Conservation (phyloP, 331 rosid genomes). For the Phaseolus coccineus region DNA sequence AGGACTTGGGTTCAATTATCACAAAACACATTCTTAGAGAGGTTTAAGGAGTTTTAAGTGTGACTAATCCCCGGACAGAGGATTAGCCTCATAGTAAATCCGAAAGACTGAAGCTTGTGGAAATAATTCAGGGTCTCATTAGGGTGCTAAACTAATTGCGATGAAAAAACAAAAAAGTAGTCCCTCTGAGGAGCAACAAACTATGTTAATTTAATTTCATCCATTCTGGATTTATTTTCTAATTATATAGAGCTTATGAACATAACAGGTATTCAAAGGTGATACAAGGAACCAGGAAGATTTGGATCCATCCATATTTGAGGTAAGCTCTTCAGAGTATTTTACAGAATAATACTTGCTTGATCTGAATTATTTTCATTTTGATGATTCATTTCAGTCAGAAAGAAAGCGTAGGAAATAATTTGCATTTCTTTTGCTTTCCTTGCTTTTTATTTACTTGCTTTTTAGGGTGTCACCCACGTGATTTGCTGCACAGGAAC, state of each 20-base stretch:
- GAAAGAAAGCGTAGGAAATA: constrained; percentile 15
- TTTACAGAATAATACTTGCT: constrained; percentile 3
- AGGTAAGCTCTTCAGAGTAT: constrained; percentile 55
- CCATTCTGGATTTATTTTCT: constrained; percentile 31
- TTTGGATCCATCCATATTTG: constrained; percentile 80
- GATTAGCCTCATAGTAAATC: not conserved
- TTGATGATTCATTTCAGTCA: constrained; percentile 10
- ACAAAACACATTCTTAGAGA: not conserved
- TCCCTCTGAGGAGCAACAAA: not conserved
- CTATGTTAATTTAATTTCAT: constrained; percentile 37
- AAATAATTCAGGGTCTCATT: not conserved
- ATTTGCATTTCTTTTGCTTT: constrained; percentile 13
- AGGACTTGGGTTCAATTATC: not conserved
- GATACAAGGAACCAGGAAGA: constrained; percentile 79
- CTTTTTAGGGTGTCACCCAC: constrained; percentile 86
- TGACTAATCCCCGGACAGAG: not conserved
- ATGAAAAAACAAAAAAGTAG: too few species aligned
- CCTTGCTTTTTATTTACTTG: constrained; percentile 30
- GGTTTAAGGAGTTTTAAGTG: not conserved
- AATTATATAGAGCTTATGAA: constrained; percentile 44
- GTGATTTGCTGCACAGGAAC: constrained; percentile 98
- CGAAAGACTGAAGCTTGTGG: not conserved
- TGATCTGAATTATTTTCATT: constrained; percentile 6
- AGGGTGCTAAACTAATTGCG: too few species aligned
- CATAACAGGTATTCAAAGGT: constrained; percentile 73